Evolutionary conservation across 2,329 filamentous ascomycete genomes (phyloP).

Genomic region (Xylariaceae sp.): DNA sequence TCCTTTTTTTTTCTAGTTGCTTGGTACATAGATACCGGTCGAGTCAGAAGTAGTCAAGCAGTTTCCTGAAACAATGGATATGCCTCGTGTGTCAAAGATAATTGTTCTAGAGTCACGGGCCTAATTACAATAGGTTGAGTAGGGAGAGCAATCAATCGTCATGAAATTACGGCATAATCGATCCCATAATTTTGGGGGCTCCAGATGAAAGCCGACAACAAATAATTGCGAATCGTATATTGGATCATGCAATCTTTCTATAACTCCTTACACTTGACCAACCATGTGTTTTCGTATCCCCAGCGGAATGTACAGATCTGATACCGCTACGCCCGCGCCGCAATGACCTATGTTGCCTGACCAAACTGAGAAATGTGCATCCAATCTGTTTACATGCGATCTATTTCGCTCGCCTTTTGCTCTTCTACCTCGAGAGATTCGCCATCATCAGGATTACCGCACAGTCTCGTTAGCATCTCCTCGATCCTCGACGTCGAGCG

Average conservation of each 20-base stretch:
- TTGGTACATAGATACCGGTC: background rate
- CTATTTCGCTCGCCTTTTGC: slow-evolving; percentile 31
- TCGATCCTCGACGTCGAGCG: slow-evolving; percentile 52
- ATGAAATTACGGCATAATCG: background rate
- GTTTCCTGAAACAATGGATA: background rate
- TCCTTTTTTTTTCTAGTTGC: background rate
- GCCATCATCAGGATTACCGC: slow-evolving; percentile 22
- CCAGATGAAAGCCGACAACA: background rate
- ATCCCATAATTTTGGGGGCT: too few species aligned
- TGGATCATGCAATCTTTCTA: background rate
- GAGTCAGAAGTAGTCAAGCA: background rate
- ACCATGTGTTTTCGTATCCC: background rate
- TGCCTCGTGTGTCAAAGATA: background rate
- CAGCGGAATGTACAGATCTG: background rate
- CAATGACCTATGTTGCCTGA: background rate
- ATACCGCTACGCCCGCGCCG: slow-evolving; percentile 1
- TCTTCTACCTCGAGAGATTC: slow-evolving; percentile 27
- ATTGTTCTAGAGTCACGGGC: background rate
- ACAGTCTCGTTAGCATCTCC: slow-evolving; percentile 47
- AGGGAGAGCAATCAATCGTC: background rate
- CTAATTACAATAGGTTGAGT: background rate
- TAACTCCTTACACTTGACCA: background rate
- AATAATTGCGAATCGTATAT: background rate
- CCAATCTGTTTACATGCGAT: slow-evolving; percentile 12
- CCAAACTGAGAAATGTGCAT: background rate